A percentile compares a stretch with the other conserved stretches of the same genome.
Conservation (phyloP, 768 basidiomycete genomes). For the Tremella yokohamensis region DNA sequence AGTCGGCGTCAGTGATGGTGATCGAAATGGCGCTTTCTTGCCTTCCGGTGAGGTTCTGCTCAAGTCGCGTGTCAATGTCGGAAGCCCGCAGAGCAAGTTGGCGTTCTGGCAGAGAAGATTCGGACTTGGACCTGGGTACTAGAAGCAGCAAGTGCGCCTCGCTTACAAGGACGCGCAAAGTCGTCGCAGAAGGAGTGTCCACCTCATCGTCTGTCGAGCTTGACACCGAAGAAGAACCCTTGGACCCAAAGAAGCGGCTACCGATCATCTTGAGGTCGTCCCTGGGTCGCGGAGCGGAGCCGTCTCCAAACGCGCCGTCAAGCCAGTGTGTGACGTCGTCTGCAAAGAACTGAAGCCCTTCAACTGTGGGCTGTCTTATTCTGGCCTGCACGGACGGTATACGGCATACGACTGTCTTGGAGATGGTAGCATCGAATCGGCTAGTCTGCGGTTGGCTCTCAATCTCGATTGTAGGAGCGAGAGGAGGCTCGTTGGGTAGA, state of each 20-base stretch:
- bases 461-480: constrained; percentile 32
- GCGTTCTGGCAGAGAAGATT: constrained; percentile 36
- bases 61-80: constrained; percentile 63
- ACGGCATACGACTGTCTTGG: constrained; percentile 27
- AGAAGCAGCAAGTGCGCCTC: constrained; percentile 55
- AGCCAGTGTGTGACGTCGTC: constrained; percentile 78
- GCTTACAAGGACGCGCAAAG: constrained; percentile 23
- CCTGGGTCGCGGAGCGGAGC: constrained; percentile 51
- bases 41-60: constrained; percentile 69
- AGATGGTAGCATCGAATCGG: background rate
- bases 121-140: constrained; percentile 55
- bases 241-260: constrained; percentile 60
- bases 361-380: constrained; percentile 60
- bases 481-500: constrained; percentile 13
- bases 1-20: constrained; percentile 61
- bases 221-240: constrained; percentile 38
- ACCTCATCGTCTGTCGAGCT: constrained; percentile 36
- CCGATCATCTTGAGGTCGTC: constrained; percentile 66
- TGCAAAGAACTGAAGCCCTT: constrained; percentile 78
- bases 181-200: constrained; percentile 11
- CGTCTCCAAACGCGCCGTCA: constrained; percentile 54
- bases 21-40: constrained; percentile 68
- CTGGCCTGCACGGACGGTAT: constrained; percentile 62
- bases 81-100: constrained; percentile 57
- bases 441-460: background rate